A percentile compares a stretch with the other conserved stretches of the same genome.
Evolutionary conservation across 306 rosid genomes (phyloP).

Genomic region (Quercus bicolor): DNA sequence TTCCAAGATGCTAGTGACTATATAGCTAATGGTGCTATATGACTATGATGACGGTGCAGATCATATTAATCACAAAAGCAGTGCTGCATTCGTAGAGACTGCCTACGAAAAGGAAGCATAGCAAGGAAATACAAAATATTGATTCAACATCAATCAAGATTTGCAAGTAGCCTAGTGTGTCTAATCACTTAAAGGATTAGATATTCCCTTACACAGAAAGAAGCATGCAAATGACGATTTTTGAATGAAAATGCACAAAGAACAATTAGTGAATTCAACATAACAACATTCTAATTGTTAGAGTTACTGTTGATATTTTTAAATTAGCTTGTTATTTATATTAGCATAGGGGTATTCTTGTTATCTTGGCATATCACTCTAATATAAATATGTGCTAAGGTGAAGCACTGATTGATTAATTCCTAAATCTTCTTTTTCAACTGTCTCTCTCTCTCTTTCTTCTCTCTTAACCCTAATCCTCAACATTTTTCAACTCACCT

Average conservation of each 20-base stretch:
- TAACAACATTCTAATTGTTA: no score
- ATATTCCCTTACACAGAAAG: conserved; percentile 15
- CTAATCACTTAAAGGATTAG: neutral
- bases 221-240: neutral
- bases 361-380: no score
- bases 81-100: neutral
- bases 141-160: neutral
- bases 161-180: neutral
- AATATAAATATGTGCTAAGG: no score
- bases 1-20: neutral
- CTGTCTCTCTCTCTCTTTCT: no score
- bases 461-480: no score
- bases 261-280: neutral
- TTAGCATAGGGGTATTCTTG: no score
- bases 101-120: neutral
- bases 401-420: no score
- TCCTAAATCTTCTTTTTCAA: no score
- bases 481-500: no score
- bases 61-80: neutral
- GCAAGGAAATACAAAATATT: neutral
- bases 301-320: no score
- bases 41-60: neutral
- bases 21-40: neutral
- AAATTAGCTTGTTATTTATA: no score
- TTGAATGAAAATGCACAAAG: neutral